Evolutionary conservation across 371 early-diverging fungal species (phyloP).

Genomic region (Basidiobolus meristosporus): DNA sequence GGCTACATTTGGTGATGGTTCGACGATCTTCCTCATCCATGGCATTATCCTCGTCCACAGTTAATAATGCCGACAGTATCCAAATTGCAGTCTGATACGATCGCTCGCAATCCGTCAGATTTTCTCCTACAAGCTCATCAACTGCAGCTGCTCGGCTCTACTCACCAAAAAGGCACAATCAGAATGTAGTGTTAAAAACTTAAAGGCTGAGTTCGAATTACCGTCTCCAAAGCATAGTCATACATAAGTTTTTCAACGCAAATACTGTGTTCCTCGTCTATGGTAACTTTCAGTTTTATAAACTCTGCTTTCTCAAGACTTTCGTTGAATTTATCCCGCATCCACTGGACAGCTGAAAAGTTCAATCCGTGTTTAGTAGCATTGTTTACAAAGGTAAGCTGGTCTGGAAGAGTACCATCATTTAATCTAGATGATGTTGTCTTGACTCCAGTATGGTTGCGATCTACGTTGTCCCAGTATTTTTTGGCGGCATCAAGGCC

Average conservation of each 20-base stretch:
- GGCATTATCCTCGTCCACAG: constrained; percentile 16
- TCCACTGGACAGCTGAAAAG: constrained; percentile 68
- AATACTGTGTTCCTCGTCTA: constrained; percentile 14
- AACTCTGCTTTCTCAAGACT: constrained; percentile 62
- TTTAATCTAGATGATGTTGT: too few relatives aligned
- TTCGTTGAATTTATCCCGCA: constrained; percentile 68
- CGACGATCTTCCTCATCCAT: constrained; percentile 33
- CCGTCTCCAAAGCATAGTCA: constrained; percentile 42
- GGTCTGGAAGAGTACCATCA: too few relatives aligned
- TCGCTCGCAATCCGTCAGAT: constrained; percentile 43
- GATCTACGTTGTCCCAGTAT: constrained; percentile 60
- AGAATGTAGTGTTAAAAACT: too few relatives aligned
- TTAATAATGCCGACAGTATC: constrained; percentile 53
- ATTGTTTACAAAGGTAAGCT: too few relatives aligned
- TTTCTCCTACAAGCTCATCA: constrained; percentile 23
- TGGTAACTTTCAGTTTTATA: constrained; percentile 22
- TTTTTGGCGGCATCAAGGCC: constrained; percentile 50
- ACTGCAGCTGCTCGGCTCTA: constrained; percentile 31
- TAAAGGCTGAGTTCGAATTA: constrained; percentile 8
- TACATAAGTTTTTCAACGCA: constrained; percentile 46
- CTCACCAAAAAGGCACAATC: too few relatives aligned
- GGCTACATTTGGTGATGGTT: too few relatives aligned
- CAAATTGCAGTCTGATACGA: constrained; percentile 59
- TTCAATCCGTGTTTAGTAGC: too few relatives aligned
- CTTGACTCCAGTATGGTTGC: too few relatives aligned